phyloP scores from a whole-genome alignment of 768 basidiomycete genomes.

The Termitomyces heimii region DNA sequence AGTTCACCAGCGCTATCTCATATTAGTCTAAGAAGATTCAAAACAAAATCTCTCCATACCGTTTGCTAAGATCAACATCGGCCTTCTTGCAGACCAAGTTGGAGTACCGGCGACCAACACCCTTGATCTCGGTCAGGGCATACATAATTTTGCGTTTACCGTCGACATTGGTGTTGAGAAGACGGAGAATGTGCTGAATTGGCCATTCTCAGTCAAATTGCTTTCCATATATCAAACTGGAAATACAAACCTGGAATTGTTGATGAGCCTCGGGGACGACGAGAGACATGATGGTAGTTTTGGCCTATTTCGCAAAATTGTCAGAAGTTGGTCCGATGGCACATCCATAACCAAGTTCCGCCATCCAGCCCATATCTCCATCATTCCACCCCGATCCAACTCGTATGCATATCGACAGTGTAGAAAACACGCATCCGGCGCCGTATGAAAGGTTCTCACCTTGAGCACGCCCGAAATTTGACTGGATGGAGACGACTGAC shows the following conservation, averaged over 20 bases:
- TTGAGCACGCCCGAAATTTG: constrained; percentile 12
- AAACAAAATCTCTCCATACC: constrained; percentile 47
- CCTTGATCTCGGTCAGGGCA: constrained; percentile 99
- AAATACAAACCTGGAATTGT: constrained; percentile 77
- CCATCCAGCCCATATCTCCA: constrained; percentile 15
- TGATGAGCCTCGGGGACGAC: constrained; percentile 93
- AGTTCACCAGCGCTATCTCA: constrained; percentile 86
- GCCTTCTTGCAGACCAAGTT: constrained; percentile 99
- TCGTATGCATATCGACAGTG: not conserved
- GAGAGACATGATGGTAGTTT: constrained; percentile 73
- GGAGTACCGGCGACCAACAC: constrained; percentile 97
- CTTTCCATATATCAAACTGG: not conserved
- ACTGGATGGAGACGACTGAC: constrained; percentile 11
- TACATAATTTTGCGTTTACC: constrained; percentile 99
- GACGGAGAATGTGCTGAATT: constrained; percentile 93
- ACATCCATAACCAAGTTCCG: constrained; percentile 14
- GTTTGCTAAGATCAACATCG: constrained; percentile 97
- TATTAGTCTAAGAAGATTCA: not conserved
- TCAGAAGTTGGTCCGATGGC: constrained; percentile 13
- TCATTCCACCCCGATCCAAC: constrained; percentile 5
- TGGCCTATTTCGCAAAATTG: constrained; percentile 15
- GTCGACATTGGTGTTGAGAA: constrained; percentile 99
- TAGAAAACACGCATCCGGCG: not conserved
- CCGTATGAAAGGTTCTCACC: constrained; percentile 10
- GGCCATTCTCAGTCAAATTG: not conserved